Base-by-base conservation (phyloP, 352 stramenopile species). In the Phytopythium ostracodes region DNA sequence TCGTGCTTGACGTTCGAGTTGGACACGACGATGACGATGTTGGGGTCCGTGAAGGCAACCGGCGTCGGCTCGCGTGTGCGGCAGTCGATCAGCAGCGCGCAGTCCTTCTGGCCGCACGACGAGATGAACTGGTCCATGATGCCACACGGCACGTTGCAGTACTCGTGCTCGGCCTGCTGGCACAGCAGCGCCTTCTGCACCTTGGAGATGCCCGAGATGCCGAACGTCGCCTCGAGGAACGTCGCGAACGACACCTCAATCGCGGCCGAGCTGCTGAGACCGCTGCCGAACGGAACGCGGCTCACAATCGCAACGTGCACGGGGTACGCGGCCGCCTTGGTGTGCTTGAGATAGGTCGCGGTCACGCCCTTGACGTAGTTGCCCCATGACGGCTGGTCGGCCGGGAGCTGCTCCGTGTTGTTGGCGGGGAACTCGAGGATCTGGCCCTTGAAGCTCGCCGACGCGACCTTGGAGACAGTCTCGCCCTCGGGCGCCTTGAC, bases 101-200 rank as follows among this genome's bases (percentile, higher is more conserved):
- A 83, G 60, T 77, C 89, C 57, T 90, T 73, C 54, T 89, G 75
- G 29, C 84, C 96, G 50, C 91, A 96, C n/a, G 91, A 96, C 42
- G 84, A 96, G 64, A 98, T 96, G 70, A 97, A 98, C 79, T 98
- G 93, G 83, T 98, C 96, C 95, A 98, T 98, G 74, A 98, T 98
- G 42, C 95, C 94, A 75, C 94, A 98, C 36, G 94, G 94, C 61
- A 95, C 92, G 68, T 92, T 77, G 67, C 90, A 93, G 78, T 96
- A 98, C 62, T 92, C 81, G 74, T 98, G 97, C 77, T 99, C 96
- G n/a, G 92, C 91, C 35, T 88, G 81, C 72, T 98, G 94, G 68
- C 94, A 98, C 59, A 95, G 82, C 55, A 98, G 70, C 36, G 96
- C 96, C 62, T 94, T 91, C 62, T 93, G 80, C 63, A 77, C 79